These are phyloP conservation scores for Pezicula neosporulosa DNA, from an alignment of 2,329 filamentous ascomycete species.

Conservation along the genomic window DNA sequence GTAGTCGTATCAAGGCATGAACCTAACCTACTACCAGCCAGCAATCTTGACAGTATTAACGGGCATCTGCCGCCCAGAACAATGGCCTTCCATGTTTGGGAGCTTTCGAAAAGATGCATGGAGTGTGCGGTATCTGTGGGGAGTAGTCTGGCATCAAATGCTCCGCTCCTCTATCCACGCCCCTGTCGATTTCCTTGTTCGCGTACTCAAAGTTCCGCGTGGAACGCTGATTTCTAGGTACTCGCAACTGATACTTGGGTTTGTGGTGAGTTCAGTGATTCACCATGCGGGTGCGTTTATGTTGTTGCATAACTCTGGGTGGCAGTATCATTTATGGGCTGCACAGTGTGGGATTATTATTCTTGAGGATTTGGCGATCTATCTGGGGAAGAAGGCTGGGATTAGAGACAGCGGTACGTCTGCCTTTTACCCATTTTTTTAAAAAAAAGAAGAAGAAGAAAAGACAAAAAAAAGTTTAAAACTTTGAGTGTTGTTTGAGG, in stretches of 20 bases:
- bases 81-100: conserved; percentile 11
- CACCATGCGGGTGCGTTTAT: conserved; percentile 11
- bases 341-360: conserved; percentile 9
- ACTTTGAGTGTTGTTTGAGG: no score
- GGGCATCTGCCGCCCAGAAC: no score
- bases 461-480: no score
- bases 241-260: conserved; percentile 10
- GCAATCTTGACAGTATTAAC: no score
- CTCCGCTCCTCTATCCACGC: conserved; percentile 5
- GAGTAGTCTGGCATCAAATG: conserved; percentile 14
- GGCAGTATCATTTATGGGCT: conserved; percentile 5
- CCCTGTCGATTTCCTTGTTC: conserved; percentile 5
- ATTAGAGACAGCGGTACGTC: not conserved
- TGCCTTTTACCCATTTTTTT: no score
- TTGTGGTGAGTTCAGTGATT: conserved; percentile 2
- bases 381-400: conserved; percentile 6
- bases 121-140: conserved; percentile 10
- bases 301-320: not conserved
- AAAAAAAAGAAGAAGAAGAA: no score
- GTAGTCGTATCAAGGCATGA: no score
- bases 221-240: conserved; percentile 9
- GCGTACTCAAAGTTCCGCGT: conserved; percentile 4
- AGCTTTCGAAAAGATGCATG: conserved; percentile 2
- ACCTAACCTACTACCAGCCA: no score
- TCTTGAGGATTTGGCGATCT: conserved; percentile 9